Evolutionary conservation across 225 moss, liverwort and hornwort genomes (phyloP), one percentile per base, ranked within the genome.

Genomic region (Pseudisothecium myosuroides): DNA sequence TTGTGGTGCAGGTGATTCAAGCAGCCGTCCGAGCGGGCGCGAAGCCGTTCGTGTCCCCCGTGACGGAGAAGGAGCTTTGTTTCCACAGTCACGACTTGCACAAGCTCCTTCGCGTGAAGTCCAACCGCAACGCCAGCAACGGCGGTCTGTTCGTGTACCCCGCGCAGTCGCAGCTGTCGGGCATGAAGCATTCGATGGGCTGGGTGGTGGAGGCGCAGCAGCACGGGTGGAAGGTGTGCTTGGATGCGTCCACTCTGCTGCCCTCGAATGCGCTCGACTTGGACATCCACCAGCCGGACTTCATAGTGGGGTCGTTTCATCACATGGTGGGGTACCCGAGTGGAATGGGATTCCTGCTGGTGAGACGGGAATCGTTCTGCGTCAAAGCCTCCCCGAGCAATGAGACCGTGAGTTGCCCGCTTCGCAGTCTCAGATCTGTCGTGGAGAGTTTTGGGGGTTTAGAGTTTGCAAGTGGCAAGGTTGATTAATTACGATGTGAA

Each of bases 271-370:
- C 52, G 7, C 78, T 98, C 80, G 95, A 98, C 81, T 91, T 98
- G 74, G 91, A 92, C 71, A 85, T 94, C 56, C 82, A 94, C 85
- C 95, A 94, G 78, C 96, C 97, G 16, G 97, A 98, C 61, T 92
- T 97, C 82, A 88, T 96, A 52, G 84, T 97, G 17, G 98, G 98
- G 45, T 97, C 98, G 17, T 95, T 96, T 81, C 88, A 92, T 76
- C 97, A 96, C 89, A 89, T 98, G 83, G 81, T 97, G 47, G 98
- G 98, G 37, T 98, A 98, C 76, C 98, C 98, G 15, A 90, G 96
- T 23, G 98, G 98, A 55, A 90, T 98, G 87, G 96, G 96, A 29
- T 98, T 95, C 89, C 86, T 98, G 18, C 90, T 98, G 3, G 95
- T 98, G 31, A 90, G 92, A 20, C 94, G 95, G 84, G 92, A 92